Evolutionary conservation across 2,329 filamentous ascomycete species (phyloP).

Genomic region (Paecilomyces fulvus): DNA sequence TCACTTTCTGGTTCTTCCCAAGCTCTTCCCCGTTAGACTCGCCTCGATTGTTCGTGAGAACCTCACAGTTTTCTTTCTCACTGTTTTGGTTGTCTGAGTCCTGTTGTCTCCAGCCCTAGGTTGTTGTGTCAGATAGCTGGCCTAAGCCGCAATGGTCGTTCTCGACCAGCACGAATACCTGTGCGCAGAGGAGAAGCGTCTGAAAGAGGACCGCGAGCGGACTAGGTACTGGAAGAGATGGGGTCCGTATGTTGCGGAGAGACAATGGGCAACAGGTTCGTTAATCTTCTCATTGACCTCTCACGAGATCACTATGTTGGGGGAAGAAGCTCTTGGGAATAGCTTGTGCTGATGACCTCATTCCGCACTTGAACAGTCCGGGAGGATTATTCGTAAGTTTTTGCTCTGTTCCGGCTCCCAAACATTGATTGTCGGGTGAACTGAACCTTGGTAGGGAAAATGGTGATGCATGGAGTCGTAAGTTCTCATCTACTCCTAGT

Average conservation of each 20-base stretch:
- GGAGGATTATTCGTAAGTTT: conserved; percentile 74
- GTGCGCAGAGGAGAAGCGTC: conserved; percentile 80
- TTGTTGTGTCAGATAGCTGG: background rate
- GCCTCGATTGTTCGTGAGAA: background rate
- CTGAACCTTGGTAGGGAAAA: conserved; percentile 50
- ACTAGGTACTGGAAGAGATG: conserved; percentile 97
- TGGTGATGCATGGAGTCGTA: conserved; percentile 93
- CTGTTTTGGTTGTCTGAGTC: background rate
- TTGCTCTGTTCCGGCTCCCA: conserved; percentile 5
- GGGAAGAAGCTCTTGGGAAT: background rate
- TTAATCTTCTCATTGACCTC: conserved; percentile 5
- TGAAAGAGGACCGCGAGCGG: conserved; percentile 75
- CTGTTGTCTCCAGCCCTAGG: background rate
- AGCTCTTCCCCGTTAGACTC: background rate
- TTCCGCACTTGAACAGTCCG: conserved; percentile 49
- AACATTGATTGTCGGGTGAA: conserved; percentile 5
- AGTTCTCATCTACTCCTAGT: conserved; percentile 34
- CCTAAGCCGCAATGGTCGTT: conserved; percentile 61
- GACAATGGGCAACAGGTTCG: conserved; percentile 89
- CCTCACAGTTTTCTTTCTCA: background rate
- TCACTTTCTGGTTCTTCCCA: background rate
- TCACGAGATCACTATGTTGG: background rate
- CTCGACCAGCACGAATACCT: conserved; percentile 81
- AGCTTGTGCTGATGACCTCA: conserved; percentile 17
- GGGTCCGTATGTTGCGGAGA: conserved; percentile 87